Conservation (phyloP, 2,329 filamentous ascomycete genomes). For the Aspergillus tanneri region DNA sequence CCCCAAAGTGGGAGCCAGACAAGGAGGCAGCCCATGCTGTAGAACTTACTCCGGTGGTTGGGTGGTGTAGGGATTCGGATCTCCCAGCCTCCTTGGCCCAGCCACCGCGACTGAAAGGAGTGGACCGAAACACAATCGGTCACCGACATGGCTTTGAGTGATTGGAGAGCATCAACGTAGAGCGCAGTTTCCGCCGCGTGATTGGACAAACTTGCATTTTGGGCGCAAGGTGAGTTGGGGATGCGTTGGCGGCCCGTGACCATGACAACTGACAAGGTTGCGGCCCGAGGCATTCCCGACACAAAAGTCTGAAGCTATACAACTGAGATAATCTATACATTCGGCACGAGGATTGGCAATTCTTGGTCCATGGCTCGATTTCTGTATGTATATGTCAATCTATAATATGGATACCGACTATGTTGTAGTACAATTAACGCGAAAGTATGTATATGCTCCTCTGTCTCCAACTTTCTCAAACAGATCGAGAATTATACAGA, state of each 20-base stretch:
- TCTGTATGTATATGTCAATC: too few relatives aligned
- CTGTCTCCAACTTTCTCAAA: not conserved
- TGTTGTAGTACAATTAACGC: too few relatives aligned
- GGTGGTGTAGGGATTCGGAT: slow-evolving; percentile 14
- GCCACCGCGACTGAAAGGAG: slow-evolving; percentile 5
- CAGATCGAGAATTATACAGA: slow-evolving; percentile 20
- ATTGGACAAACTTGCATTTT: slow-evolving; percentile 5
- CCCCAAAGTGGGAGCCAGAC: not conserved
- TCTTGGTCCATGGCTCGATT: too few relatives aligned
- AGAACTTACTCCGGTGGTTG: slow-evolving; percentile 14
- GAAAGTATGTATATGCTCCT: slow-evolving; percentile 2
- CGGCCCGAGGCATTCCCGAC: too few relatives aligned
- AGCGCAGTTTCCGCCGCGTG: slow-evolving; percentile 3
- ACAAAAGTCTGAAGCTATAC: too few relatives aligned
- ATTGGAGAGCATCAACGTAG: slow-evolving; percentile 10
- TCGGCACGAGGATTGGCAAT: too few relatives aligned
- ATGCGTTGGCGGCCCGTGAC: too few relatives aligned
- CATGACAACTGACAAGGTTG: too few relatives aligned
- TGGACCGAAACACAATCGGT: slow-evolving; percentile 5
- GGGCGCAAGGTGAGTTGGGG: not conserved
- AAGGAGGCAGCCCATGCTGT: slow-evolving; percentile 4
- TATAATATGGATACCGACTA: too few relatives aligned
- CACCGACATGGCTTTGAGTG: slow-evolving; percentile 10
- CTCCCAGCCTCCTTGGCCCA: slow-evolving; percentile 13
- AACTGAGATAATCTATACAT: not conserved